A percentile compares a stretch with the other conserved stretches of the same genome.
Evolutionary conservation across 2,329 filamentous ascomycete species (phyloP).

Genomic region (Teratosphaeria pseudoeucalypti): DNA sequence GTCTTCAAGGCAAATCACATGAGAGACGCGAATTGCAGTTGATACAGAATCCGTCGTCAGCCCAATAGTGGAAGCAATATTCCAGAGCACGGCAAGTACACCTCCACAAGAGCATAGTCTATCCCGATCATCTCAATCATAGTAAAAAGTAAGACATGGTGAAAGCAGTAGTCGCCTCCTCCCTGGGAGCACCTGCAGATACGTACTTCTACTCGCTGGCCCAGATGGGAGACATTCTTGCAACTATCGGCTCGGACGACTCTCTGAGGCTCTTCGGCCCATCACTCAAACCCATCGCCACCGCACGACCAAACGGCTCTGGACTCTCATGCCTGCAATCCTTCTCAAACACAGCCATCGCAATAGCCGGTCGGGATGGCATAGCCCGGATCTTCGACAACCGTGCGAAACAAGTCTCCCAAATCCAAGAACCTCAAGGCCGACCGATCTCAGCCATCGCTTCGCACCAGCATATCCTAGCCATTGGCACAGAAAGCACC

Average conservation of each 20-base stretch:
- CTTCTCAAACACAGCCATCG: conserved; percentile 37
- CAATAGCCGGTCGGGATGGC: conserved; percentile 64
- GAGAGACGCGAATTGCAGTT: no score
- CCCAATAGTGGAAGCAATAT: neutral
- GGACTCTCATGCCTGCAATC: conserved; percentile 55
- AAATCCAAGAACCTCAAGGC: conserved; percentile 32
- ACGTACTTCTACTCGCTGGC: conserved; percentile 49
- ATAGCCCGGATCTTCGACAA: conserved; percentile 34
- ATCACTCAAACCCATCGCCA: conserved; percentile 41
- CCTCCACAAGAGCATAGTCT: neutral
- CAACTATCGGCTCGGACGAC: conserved; percentile 60
- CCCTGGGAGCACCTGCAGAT: conserved; percentile 10
- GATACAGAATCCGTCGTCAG: no score
- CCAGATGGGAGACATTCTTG: conserved; percentile 35
- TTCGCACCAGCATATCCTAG: conserved; percentile 51
- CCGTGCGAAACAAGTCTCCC: conserved; percentile 9
- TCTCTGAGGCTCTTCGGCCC: conserved; percentile 57
- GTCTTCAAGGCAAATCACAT: no score
- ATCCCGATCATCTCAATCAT: neutral
- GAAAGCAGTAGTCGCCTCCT: conserved; percentile 9
- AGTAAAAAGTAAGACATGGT: conserved; percentile 5
- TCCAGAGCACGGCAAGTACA: neutral
- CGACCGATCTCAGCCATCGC: conserved; percentile 48
- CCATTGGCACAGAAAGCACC: conserved; percentile 56
- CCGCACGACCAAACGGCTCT: conserved; percentile 44